Evolutionary conservation across 2,329 filamentous ascomycete species (phyloP).

Genomic region (Hypoxylon sp.): DNA sequence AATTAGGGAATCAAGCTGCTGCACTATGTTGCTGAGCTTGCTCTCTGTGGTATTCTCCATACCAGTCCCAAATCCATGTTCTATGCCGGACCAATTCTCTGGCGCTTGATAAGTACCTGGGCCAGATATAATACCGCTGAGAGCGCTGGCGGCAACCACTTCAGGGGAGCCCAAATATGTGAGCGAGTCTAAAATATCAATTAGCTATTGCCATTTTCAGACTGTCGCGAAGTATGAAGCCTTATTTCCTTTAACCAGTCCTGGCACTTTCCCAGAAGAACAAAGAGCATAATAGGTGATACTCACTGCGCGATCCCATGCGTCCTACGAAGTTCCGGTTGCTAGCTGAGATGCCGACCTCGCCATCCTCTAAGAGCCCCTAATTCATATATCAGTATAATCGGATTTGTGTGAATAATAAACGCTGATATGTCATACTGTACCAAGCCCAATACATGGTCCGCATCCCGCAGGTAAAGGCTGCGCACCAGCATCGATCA

Average conservation of each 20-base stretch:
- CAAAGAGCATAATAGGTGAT: background rate
- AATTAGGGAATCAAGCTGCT: slow-evolving; percentile 55
- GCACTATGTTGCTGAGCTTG: background rate
- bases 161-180: slow-evolving; percentile 68
- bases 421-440: background rate
- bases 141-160: slow-evolving; percentile 90
- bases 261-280: background rate
- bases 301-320: slow-evolving; percentile 74
- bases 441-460: slow-evolving; percentile 86
- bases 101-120: slow-evolving; percentile 85
- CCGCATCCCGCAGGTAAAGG: slow-evolving; percentile 81
- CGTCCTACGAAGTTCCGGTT: slow-evolving; percentile 95
- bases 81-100: slow-evolving; percentile 59
- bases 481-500: slow-evolving; percentile 84
- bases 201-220: background rate
- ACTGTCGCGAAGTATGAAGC: too few species aligned
- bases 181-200: background rate
- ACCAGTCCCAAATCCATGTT: background rate
- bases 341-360: slow-evolving; percentile 80
- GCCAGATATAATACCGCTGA: slow-evolving; percentile 79
- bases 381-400: background rate
- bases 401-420: background rate
- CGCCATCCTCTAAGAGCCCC: background rate
- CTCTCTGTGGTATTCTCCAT: background rate
- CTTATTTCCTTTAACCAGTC: too few species aligned